Conservation (phyloP, 495 filamentous ascomycete species). For the Cetradonia linearis region DNA sequence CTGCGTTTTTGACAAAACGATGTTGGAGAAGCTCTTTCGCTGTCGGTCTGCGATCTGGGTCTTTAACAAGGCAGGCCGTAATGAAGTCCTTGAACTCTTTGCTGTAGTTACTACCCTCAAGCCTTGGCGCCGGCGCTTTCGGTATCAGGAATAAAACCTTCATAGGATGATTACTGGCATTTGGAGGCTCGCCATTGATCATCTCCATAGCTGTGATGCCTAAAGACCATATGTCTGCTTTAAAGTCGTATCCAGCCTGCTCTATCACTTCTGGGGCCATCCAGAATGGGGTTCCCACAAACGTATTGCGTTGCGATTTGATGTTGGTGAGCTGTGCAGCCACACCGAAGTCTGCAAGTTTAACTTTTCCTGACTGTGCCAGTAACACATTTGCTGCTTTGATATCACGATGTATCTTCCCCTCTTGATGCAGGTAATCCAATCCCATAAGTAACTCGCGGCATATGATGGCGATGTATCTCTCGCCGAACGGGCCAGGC, state of each 20-base stretch:
- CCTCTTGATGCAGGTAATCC: conserved; percentile 87
- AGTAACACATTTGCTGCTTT: conserved; percentile 92
- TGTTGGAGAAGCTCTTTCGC: conserved; percentile 87
- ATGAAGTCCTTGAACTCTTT: conserved; percentile 92
- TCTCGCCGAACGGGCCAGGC: conserved; percentile 82
- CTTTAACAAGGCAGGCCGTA: conserved; percentile 77
- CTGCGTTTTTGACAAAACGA: conserved; percentile 75
- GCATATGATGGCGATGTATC: conserved; percentile 89
- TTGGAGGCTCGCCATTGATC: conserved; percentile 83
- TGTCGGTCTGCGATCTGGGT: conserved; percentile 70
- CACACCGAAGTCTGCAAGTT: conserved; percentile 95
- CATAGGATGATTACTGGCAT: conserved; percentile 90
- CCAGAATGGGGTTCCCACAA: conserved; percentile 99
- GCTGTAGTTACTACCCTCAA: conserved; percentile 78
- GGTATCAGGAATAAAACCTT: conserved; percentile 97
- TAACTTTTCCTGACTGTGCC: conserved; percentile 81
- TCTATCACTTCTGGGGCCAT: conserved; percentile 99
- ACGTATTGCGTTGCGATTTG: conserved; percentile 95
- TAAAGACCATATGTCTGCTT: conserved; percentile 95
- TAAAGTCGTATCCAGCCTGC: conserved; percentile 92
- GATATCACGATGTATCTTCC: conserved; percentile 95
- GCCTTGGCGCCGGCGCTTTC: conserved; percentile 72
- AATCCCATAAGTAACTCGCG: conserved; percentile 81
- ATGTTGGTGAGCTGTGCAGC: conserved; percentile 94
- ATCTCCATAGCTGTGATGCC: conserved; percentile 95